Percentiles rank a stretch among this genome's conserved stretches.
These are phyloP conservation scores for Populus davidiana DNA, from an alignment of 345 rosid genomes.

Conservation along the genomic window DNA sequence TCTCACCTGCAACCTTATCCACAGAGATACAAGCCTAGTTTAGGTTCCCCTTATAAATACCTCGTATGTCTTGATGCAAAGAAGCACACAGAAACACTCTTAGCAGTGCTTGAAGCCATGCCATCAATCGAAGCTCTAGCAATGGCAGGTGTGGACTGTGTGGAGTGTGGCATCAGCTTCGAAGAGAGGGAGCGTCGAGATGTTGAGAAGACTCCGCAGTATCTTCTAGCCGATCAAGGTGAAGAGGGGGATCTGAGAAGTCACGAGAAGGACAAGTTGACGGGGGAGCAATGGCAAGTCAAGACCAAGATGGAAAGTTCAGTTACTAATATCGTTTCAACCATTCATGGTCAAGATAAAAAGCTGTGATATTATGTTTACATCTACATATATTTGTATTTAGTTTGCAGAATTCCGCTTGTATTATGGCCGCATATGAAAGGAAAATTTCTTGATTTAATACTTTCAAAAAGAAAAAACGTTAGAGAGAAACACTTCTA, in stretches of 20 bases:
- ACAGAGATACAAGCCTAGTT: neutral
- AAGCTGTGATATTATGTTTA: neutral
- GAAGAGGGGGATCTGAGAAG: neutral
- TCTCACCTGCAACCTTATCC: neutral
- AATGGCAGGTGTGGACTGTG: constrained; percentile 21
- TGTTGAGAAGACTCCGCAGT: constrained; percentile 1
- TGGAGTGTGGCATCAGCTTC: constrained; percentile 4
- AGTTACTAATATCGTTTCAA: neutral
- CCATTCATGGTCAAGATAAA: neutral
- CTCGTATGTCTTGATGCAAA: neutral
- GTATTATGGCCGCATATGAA: neutral
- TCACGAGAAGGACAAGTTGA: neutral
- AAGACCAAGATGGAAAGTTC: neutral
- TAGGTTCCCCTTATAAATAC: neutral
- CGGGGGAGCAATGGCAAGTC: neutral
- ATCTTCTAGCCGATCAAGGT: constrained; percentile 9
- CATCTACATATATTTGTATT: neutral
- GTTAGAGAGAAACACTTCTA: neutral
- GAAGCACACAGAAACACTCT: neutral
- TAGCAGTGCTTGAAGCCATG: neutral
- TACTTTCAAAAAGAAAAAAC: too few species aligned
- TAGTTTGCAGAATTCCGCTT: neutral
- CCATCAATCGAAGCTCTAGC: constrained; percentile 26
- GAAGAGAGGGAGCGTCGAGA: constrained; percentile 15
- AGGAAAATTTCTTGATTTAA: neutral